These are phyloP conservation scores for Heterobasidion parviporum DNA, from an alignment of 1,284 basidiomycete species.

Conservation along the genomic window DNA sequence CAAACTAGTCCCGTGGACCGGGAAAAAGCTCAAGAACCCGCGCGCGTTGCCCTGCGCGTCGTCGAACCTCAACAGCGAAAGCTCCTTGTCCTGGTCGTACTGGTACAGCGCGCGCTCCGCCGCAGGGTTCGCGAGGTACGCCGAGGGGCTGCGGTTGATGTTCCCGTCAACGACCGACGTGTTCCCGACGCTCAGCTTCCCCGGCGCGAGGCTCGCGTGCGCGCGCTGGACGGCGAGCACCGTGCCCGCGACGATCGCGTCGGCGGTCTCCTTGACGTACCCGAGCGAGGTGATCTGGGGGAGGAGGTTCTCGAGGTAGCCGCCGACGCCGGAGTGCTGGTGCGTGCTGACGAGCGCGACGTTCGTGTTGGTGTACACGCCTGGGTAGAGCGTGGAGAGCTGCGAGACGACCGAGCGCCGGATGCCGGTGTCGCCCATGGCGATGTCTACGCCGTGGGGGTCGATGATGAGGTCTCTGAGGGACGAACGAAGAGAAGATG, in stretches of 20 bases:
- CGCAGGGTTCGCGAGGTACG: constrained; percentile 66
- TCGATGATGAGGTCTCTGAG: not conserved
- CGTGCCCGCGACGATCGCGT: constrained; percentile 64
- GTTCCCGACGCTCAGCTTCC: constrained; percentile 58
- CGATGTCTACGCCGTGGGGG: constrained; percentile 43
- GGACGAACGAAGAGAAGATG: constrained; percentile 1
- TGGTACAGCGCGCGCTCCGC: constrained; percentile 58
- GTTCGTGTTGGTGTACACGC: constrained; percentile 62
- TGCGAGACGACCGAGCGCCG: constrained; percentile 60
- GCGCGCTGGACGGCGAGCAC: constrained; percentile 63
- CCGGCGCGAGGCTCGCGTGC: constrained; percentile 52
- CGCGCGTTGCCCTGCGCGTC: constrained; percentile 46
- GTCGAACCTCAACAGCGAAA: constrained; percentile 60
- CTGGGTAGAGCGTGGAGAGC: constrained; percentile 48
- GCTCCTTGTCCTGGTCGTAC: constrained; percentile 65
- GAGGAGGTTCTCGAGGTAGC: constrained; percentile 70
- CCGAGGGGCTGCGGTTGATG: constrained; percentile 66
- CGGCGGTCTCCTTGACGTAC: constrained; percentile 60
- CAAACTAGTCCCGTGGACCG: constrained; percentile 75
- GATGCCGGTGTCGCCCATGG: constrained; percentile 75
- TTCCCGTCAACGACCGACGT: constrained; percentile 62
- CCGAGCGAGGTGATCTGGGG: constrained; percentile 73
- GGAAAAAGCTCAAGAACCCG: constrained; percentile 69
- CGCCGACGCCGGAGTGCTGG: constrained; percentile 72
- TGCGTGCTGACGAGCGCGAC: constrained; percentile 77